Conservation (phyloP, 1,284 basidiomycete genomes). For the Melampsora larici-populina region DNA sequence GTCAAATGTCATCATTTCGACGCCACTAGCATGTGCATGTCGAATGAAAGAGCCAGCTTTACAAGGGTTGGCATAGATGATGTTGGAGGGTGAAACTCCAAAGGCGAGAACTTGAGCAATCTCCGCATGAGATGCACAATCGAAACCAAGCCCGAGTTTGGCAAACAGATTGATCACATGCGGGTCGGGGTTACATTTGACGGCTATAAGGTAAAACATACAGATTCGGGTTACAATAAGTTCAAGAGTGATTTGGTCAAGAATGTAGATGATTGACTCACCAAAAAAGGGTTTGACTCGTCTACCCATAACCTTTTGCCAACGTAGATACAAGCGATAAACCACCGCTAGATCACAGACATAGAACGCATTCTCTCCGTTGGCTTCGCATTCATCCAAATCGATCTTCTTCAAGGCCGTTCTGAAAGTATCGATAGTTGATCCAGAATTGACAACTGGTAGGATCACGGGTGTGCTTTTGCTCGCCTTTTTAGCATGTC, state of each 20-base stretch:
- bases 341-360: constrained; percentile 89
- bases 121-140: constrained; percentile 96
- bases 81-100: constrained; percentile 60
- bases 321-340: constrained; percentile 78
- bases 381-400: constrained; percentile 57
- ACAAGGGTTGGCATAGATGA: constrained; percentile 99
- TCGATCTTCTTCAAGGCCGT: constrained; percentile 49
- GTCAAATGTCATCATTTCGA: constrained; percentile 96
- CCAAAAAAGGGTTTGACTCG: constrained; percentile 89
- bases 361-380: constrained; percentile 92
- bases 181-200: constrained; percentile 97
- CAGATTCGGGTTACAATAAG: constrained; percentile 27
- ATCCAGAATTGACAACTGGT: constrained; percentile 21
- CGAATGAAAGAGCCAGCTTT: constrained; percentile 92
- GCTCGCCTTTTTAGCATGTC: constrained; percentile 4
- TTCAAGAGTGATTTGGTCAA: neutral
- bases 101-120: constrained; percentile 76
- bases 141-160: constrained; percentile 85
- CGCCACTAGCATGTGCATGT: constrained; percentile 70
- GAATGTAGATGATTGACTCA: constrained; percentile 53
- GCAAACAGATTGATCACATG: constrained; percentile 86
- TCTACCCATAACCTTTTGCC: constrained; percentile 68
- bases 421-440: constrained; percentile 28
- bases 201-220: constrained; percentile 59
- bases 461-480: neutral